Percentiles rank a stretch among this genome's conserved stretches.
Evolutionary conservation across 2,329 filamentous ascomycete species (phyloP).

Genomic region (Sporothrix euskadiensis): DNA sequence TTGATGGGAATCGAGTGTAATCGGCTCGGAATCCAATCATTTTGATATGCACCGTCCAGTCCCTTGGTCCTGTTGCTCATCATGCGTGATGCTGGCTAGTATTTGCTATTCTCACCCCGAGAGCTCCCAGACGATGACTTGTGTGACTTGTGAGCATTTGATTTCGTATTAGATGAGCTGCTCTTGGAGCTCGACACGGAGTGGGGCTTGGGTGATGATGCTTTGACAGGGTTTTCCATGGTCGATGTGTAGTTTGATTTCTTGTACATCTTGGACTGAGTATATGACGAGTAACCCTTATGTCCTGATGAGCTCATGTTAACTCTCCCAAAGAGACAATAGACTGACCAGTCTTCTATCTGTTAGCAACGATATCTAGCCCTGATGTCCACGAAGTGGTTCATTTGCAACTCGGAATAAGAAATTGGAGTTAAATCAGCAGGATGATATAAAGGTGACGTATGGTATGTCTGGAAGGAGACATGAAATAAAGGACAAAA

Average conservation of each 20-base stretch:
- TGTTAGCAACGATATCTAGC: neutral
- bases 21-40: neutral
- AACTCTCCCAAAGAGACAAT: neutral
- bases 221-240: constrained; percentile 2
- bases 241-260: neutral
- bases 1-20: neutral
- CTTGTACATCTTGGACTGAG: neutral
- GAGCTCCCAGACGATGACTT: neutral
- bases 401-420: neutral
- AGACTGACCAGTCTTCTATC: no score
- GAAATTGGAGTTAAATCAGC: neutral
- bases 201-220: neutral
- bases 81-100: neutral
- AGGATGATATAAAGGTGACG: neutral
- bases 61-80: neutral
- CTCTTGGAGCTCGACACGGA: neutral
- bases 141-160: constrained; percentile 3
- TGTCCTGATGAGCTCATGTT: neutral
- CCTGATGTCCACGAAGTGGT: neutral
- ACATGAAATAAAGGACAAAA: neutral
- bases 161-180: neutral
- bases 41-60: neutral
- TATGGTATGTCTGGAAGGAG: neutral
- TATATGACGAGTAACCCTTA: neutral
- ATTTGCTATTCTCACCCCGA: neutral